Evolutionary conservation across 129 eudicot species (phyloP).

Genomic region (Ambrosia artemisiifolia): DNA sequence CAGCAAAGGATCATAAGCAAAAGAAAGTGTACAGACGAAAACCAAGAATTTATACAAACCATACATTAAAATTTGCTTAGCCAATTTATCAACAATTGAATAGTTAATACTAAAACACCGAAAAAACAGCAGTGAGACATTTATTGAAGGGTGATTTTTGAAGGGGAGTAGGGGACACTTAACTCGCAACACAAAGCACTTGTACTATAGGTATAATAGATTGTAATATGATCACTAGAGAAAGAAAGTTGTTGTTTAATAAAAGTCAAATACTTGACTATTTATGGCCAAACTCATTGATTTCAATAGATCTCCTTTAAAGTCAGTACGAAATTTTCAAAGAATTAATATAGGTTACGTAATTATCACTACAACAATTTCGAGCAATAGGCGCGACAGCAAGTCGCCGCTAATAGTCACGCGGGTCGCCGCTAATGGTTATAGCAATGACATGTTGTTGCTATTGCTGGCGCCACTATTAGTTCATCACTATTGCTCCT

Average conservation of each 20-base stretch:
- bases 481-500: no score
- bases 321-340: not conserved
- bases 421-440: no score
- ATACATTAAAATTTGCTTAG: not conserved
- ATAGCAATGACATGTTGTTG: no score
- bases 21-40: no score
- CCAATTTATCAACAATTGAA: not conserved
- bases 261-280: not conserved
- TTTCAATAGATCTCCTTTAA: not conserved
- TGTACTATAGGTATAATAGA: not conserved
- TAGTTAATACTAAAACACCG: not conserved
- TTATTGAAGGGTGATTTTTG: not conserved
- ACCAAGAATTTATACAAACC: no score
- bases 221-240: not conserved
- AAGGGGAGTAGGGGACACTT: not conserved
- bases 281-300: not conserved
- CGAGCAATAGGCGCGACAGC: no score
- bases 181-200: not conserved
- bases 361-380: no score
- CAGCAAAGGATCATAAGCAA: no score
- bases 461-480: no score
- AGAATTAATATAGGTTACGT: not conserved
- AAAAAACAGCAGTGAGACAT: constrained; percentile 3
- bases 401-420: no score
- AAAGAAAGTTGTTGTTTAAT: not conserved